Conservation (phyloP, 257 asterid species). For the Solanum tacnaense region DNA sequence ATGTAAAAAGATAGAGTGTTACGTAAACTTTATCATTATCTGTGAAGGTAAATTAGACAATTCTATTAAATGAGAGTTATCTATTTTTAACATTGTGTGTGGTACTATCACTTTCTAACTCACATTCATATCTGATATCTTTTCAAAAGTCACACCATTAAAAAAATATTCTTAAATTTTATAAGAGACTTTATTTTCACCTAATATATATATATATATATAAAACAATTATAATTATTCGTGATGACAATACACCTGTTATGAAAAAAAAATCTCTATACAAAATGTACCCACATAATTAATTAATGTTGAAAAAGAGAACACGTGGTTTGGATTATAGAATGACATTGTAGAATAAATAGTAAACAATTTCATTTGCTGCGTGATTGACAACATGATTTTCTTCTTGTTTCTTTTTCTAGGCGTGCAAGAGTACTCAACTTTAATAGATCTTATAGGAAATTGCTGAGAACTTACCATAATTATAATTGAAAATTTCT, state of each 20-base stretch:
- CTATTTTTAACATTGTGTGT: too few species aligned
- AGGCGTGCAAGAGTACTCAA: background rate
- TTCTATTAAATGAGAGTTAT: too few species aligned
- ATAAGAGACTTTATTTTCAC: background rate
- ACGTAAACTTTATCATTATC: fast-evolving
- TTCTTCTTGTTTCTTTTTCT: background rate
- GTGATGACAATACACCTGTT: background rate
- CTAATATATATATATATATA: background rate
- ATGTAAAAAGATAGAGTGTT: too few species aligned
- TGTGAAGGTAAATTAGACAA: background rate
- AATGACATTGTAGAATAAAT: background rate
- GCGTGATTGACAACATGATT: background rate
- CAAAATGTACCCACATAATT: background rate
- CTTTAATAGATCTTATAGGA: background rate
- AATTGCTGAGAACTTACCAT: background rate
- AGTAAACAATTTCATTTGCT: background rate
- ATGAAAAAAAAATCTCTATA: background rate
- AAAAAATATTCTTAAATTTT: background rate
- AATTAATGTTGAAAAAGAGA: background rate
- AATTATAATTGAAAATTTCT: background rate
- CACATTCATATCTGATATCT: background rate
- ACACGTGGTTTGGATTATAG: background rate
- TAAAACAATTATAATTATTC: too few species aligned
- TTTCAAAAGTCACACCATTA: background rate
- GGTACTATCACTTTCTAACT: background rate